These are phyloP conservation scores for Rusavskia elegans DNA, from an alignment of 495 filamentous ascomycete genomes.

Conservation along the genomic window DNA sequence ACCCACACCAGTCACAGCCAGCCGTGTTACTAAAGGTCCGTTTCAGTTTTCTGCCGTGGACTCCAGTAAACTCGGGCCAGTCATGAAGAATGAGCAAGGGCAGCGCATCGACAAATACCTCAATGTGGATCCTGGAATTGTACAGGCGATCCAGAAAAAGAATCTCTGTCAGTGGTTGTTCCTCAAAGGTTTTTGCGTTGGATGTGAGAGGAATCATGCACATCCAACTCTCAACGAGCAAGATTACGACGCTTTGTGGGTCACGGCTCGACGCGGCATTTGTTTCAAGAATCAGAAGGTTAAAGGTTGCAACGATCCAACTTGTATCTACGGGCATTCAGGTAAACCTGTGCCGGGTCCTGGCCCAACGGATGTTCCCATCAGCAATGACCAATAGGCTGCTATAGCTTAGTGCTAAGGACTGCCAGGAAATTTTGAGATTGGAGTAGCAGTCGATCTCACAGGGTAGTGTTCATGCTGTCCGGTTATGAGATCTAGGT, in stretches of 20 bases:
- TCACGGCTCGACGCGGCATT: neutral
- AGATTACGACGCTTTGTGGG: slow-evolving; percentile 7
- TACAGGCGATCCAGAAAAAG: neutral
- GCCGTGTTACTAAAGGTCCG: neutral
- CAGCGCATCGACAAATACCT: slow-evolving; percentile 5
- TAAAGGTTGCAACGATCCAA: slow-evolving; percentile 5
- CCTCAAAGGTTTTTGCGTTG: slow-evolving; percentile 4
- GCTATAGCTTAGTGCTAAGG: too few relatives aligned
- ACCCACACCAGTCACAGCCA: neutral
- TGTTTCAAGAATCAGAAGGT: slow-evolving; percentile 3
- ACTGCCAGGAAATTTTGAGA: too few relatives aligned
- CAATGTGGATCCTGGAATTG: neutral
- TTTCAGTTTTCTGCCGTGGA: neutral
- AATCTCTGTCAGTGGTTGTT: slow-evolving; percentile 5
- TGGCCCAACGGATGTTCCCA: too few relatives aligned
- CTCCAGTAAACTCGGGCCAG: slow-evolving; percentile 1
- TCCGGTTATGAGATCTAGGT: too few relatives aligned
- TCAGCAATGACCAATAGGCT: too few relatives aligned
- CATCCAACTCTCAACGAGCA: neutral
- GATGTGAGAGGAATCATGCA: slow-evolving; percentile 2
- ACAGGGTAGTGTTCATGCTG: too few relatives aligned
- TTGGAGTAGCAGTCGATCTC: too few relatives aligned
- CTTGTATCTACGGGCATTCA: slow-evolving; percentile 6
- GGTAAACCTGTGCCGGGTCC: too few relatives aligned
- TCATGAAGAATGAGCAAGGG: neutral